Percentiles rank a stretch among this genome's conserved stretches.
phyloP scores from a whole-genome alignment of 768 basidiomycete species.

The Boletus subcaerulescens region DNA sequence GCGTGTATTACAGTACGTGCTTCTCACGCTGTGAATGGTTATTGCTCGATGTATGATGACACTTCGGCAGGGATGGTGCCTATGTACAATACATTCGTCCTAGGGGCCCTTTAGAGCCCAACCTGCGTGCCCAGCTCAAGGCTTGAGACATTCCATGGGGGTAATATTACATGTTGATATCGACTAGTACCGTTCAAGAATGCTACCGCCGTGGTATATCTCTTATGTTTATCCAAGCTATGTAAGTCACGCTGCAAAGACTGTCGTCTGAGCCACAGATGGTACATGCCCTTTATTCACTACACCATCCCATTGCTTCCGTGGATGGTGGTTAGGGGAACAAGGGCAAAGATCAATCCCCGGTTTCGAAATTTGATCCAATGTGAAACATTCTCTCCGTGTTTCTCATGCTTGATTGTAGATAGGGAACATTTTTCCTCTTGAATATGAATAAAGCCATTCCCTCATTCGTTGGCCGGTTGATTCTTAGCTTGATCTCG shows the following conservation, averaged over 20 bases:
- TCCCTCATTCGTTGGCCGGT: background rate
- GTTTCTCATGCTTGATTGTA: conserved; percentile 17
- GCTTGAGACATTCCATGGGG: conserved; percentile 43
- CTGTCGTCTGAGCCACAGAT: background rate
- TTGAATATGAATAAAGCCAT: conserved; percentile 1
- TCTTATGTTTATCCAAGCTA: background rate
- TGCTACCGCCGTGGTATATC: conserved; percentile 19
- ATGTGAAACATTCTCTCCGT: conserved; percentile 15
- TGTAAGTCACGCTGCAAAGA: conserved; percentile 3
- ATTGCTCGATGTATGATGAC: background rate
- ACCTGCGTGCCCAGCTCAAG: conserved; percentile 79
- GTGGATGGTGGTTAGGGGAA: conserved; percentile 78
- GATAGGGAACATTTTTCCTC: conserved; percentile 19
- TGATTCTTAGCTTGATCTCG: background rate
- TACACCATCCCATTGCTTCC: conserved; percentile 51
- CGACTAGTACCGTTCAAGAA: conserved; percentile 18
- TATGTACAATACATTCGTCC: conserved; percentile 93
- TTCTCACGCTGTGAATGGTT: background rate
- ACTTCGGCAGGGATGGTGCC: conserved; percentile 66
- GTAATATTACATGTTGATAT: conserved; percentile 7
- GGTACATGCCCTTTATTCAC: conserved; percentile 64
- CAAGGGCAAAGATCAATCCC: conserved; percentile 64
- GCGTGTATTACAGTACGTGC: conserved; percentile 79
- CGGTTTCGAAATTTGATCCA: conserved; percentile 5
- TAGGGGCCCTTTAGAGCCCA: conserved; percentile 80